Percentiles rank a stretch among this genome's conserved stretches.
phyloP scores from a whole-genome alignment of 768 basidiomycete genomes.

The Mycena floridula region DNA sequence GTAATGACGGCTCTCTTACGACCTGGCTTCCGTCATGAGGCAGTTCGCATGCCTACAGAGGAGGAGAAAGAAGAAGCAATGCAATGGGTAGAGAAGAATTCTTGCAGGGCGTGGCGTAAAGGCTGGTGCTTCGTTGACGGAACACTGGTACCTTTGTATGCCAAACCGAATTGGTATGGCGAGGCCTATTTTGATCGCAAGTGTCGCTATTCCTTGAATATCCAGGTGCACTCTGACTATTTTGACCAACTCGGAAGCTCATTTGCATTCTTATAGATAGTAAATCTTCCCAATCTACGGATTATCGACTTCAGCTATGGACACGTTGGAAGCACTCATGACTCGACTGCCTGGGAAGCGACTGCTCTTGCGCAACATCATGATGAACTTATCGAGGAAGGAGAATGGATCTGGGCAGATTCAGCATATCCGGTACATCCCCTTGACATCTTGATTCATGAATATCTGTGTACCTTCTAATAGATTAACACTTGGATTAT shows the following conservation, averaged over 20 bases:
- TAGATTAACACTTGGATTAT: constrained; percentile 18
- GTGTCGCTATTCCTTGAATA: constrained; percentile 17
- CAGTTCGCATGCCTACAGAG: constrained; percentile 20
- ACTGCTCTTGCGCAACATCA: constrained; percentile 15
- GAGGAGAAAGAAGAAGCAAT: constrained; percentile 31
- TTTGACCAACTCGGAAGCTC: constrained; percentile 13
- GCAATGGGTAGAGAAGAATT: constrained; percentile 26
- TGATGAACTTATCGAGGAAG: constrained; percentile 11
- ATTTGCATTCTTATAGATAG: constrained; percentile 19
- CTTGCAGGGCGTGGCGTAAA: constrained; percentile 26
- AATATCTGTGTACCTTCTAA: not conserved
- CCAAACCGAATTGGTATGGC: constrained; percentile 26
- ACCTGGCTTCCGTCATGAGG: constrained; percentile 15
- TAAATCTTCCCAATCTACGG: constrained; percentile 28
- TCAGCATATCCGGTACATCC: constrained; percentile 30
- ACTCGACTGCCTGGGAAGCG: constrained; percentile 23
- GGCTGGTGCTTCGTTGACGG: constrained; percentile 34
- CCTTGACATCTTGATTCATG: not conserved
- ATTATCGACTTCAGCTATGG: not conserved
- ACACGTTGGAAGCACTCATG: constrained; percentile 14
- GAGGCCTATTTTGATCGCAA: constrained; percentile 32
- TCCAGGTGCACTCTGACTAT: constrained; percentile 13
- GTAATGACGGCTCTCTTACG: constrained; percentile 26
- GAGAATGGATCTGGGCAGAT: constrained; percentile 20
- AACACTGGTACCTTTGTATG: constrained; percentile 26